These are phyloP conservation scores for Pleoardoris graminearum DNA, from an alignment of 2,329 filamentous ascomycete species.

Conservation along the genomic window DNA sequence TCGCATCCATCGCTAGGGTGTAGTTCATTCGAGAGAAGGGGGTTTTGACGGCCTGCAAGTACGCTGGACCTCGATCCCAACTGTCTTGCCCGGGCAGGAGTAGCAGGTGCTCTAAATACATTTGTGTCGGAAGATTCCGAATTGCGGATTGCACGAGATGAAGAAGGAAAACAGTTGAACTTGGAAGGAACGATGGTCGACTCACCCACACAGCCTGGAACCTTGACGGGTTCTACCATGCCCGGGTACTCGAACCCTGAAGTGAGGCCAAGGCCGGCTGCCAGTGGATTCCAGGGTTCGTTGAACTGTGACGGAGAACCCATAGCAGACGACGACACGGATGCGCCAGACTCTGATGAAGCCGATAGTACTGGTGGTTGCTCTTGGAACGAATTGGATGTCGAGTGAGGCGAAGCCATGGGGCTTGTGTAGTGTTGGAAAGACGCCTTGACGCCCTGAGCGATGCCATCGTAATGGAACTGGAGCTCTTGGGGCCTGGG, in stretches of 20 bases:
- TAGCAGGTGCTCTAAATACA: constrained; percentile 39
- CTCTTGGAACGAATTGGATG: constrained; percentile 52
- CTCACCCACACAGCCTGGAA: constrained; percentile 54
- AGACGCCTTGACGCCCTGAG: constrained; percentile 43
- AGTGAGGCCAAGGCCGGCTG: constrained; percentile 59
- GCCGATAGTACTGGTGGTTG: constrained; percentile 52
- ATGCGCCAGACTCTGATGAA: constrained; percentile 57
- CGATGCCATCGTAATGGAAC: constrained; percentile 42
- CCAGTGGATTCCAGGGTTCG: constrained; percentile 61
- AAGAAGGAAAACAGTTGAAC: constrained; percentile 27
- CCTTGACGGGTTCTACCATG: constrained; percentile 52
- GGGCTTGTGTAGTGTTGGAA: constrained; percentile 45
- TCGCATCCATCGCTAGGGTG: constrained; percentile 19
- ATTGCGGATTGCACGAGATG: constrained; percentile 19
- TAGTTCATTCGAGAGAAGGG: constrained; percentile 34
- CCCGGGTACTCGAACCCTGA: constrained; percentile 60
- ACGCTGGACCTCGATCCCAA: constrained; percentile 18
- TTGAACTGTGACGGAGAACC: constrained; percentile 62
- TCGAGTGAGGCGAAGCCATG: constrained; percentile 50
- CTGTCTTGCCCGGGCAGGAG: constrained; percentile 48
- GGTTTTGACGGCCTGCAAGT: constrained; percentile 22
- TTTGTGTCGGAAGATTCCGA: constrained; percentile 17
- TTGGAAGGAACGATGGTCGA: constrained; percentile 46
- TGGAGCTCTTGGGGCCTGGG: constrained; percentile 41
- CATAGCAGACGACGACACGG: constrained; percentile 55